Percentiles rank a stretch among this genome's conserved stretches.
Evolutionary conservation across 2,329 filamentous ascomycete species (phyloP).

Genomic region (Neofusicoccum ribis): DNA sequence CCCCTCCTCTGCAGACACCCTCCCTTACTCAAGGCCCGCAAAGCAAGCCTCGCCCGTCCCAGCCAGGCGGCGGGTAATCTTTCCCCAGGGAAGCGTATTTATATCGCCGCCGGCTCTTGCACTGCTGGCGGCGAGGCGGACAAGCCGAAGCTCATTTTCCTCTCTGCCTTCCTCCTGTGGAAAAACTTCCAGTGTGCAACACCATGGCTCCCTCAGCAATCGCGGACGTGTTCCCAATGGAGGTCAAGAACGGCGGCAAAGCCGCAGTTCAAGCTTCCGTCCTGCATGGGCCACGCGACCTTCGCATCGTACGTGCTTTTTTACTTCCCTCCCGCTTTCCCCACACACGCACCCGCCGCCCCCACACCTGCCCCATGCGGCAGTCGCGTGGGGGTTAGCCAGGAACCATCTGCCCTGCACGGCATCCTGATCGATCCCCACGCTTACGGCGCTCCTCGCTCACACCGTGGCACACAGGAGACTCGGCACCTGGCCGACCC

Average conservation of each 20-base stretch:
- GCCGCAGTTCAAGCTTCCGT: slow-evolving; percentile 41
- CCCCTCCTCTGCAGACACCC: neutral
- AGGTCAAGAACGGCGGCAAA: slow-evolving; percentile 40
- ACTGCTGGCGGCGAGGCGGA: neutral
- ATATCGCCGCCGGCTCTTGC: neutral
- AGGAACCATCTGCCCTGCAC: neutral
- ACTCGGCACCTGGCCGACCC: slow-evolving; percentile 57
- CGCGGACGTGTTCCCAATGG: slow-evolving; percentile 41
- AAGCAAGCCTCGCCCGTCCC: neutral
- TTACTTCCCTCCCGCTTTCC: slow-evolving; percentile 30
- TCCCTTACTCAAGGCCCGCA: neutral
- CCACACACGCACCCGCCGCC: neutral
- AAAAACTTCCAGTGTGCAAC: neutral
- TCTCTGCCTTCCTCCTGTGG: neutral
- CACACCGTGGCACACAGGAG: slow-evolving; percentile 46
- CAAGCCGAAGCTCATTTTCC: neutral
- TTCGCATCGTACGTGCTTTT: slow-evolving; percentile 40
- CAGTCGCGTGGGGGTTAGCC: neutral
- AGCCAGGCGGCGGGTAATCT: neutral
- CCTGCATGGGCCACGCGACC: slow-evolving; percentile 44
- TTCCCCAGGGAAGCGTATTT: neutral
- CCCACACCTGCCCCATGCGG: slow-evolving; percentile 5
- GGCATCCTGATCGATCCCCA: neutral
- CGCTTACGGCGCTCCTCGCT: neutral
- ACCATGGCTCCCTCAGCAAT: slow-evolving; percentile 43